Conservation (phyloP, 768 basidiomycete genomes). For the Lentinula boryana region DNA sequence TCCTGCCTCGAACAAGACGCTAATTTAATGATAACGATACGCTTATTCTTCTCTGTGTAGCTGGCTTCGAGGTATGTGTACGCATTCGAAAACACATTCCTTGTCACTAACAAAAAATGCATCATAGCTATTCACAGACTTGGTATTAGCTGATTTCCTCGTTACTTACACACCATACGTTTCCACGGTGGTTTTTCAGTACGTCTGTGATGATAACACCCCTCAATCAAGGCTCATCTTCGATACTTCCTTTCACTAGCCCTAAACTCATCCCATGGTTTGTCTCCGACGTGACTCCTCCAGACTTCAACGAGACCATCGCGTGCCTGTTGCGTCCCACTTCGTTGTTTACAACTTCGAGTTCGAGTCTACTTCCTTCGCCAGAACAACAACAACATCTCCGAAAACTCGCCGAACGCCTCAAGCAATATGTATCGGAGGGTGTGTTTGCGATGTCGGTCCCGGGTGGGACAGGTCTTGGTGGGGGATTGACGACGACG, state of each 20-base stretch:
- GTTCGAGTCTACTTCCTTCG: constrained; percentile 13
- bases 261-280: constrained; percentile 97
- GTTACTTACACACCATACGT: constrained; percentile 85
- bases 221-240: neutral
- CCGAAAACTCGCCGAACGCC: constrained; percentile 56
- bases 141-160: constrained; percentile 90
- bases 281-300: constrained; percentile 88
- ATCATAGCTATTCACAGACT: constrained; percentile 80
- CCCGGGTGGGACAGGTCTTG: constrained; percentile 50
- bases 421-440: constrained; percentile 62
- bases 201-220: constrained; percentile 18
- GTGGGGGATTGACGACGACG: constrained; percentile 22
- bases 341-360: constrained; percentile 44
- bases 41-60: constrained; percentile 27
- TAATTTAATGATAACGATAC: too few relatives aligned
- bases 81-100: neutral
- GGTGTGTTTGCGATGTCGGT: constrained; percentile 75
- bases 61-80: constrained; percentile 77
- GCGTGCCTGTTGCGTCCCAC: constrained; percentile 46
- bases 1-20: too few relatives aligned
- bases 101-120: neutral
- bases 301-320: constrained; percentile 68
- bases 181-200: constrained; percentile 87
- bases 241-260: constrained; percentile 30
- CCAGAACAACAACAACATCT: constrained; percentile 36